Evolutionary conservation across 2,329 filamentous ascomycete genomes (phyloP).

Genomic region (Geosmithia flava): DNA sequence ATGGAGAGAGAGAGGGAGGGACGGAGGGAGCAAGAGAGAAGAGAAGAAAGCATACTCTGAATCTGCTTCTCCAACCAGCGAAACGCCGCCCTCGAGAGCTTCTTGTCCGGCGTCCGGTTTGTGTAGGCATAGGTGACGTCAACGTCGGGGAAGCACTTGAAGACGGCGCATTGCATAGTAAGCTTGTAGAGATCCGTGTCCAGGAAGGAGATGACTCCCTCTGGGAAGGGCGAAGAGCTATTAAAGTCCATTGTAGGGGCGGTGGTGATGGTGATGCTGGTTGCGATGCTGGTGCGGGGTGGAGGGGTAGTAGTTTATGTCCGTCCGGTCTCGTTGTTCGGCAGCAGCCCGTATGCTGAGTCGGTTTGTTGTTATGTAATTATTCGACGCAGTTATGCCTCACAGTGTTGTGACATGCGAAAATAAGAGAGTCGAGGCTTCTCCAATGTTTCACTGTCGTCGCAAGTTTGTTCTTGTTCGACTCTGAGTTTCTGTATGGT

Average conservation of each 20-base stretch:
- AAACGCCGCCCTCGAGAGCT: conserved; percentile 72
- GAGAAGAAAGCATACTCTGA: conserved; percentile 39
- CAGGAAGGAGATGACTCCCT: conserved; percentile 71
- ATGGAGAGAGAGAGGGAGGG: neutral
- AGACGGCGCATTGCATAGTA: conserved; percentile 96
- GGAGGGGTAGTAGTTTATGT: too few species aligned
- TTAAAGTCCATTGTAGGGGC: conserved; percentile 46
- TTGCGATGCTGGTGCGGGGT: neutral
- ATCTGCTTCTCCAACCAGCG: conserved; percentile 79
- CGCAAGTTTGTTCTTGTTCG: too few species aligned
- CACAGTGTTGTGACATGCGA: too few species aligned
- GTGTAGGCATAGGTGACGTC: conserved; percentile 88
- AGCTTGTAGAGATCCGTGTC: conserved; percentile 88
- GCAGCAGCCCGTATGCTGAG: too few species aligned
- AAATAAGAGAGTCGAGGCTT: too few species aligned
- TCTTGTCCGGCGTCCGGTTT: conserved; percentile 90
- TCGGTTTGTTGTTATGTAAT: too few species aligned
- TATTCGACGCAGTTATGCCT: too few species aligned
- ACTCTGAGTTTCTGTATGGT: too few species aligned
- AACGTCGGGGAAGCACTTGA: conserved; percentile 78
- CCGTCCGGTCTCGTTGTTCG: too few species aligned
- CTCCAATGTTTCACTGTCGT: too few species aligned
- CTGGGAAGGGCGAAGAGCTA: conserved; percentile 53
- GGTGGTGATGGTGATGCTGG: too few species aligned
- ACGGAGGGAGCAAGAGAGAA: conserved; percentile 2